Evolutionary conservation across 1,139 yeast genomes (phyloP), one percentile per base, ranked within the genome.

Genomic region (Lodderomyces jiufengensis): DNA sequence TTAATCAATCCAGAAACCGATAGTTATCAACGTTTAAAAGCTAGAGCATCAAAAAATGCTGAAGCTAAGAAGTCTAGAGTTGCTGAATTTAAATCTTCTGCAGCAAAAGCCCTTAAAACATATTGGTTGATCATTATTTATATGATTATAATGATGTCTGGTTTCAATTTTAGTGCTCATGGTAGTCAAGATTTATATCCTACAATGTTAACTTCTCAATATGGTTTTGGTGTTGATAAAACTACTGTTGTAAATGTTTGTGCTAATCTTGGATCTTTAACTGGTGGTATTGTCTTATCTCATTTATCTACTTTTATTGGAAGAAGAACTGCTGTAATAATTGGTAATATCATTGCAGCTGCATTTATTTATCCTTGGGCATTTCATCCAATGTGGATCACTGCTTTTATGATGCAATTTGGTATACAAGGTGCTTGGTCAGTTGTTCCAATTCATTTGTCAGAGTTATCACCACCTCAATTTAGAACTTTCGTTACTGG

Each of bases 351-450:
- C 25, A 43, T 75, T 26, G 92, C 94, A 35, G 94, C 61, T 48
- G 81, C 82, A 8, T 57, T 79, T 50, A 69, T 78, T 37, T 80
- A 80, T 48, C 87, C 87, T 32, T 80, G 92, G 90, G 90, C 85
- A 0, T 84, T 78, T 50, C 50, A 45, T 12, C 68, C 68, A 42
- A 48, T 58, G 24, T 85, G 79, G 24, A 74, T 83, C 45, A 80
- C 84, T 51, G 94, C 92, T 5, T 85, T 84, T 60, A 84, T 82
- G 64, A 61, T 85, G 49, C 95, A 86, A 59, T 78, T 80, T 51
- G 79, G 79, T 47, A 92, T 85, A 33, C 95, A 84, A 60, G 95
- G 95, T 46, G 84, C 87, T 12, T 86, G 95, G 88, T 94, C 95
- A 48, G 84, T 84, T 31, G 73, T 83, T 46, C 95, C 95, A 37